phyloP scores from a whole-genome alignment of 1,284 basidiomycete species.

The Cryptococcus amylolentus region DNA sequence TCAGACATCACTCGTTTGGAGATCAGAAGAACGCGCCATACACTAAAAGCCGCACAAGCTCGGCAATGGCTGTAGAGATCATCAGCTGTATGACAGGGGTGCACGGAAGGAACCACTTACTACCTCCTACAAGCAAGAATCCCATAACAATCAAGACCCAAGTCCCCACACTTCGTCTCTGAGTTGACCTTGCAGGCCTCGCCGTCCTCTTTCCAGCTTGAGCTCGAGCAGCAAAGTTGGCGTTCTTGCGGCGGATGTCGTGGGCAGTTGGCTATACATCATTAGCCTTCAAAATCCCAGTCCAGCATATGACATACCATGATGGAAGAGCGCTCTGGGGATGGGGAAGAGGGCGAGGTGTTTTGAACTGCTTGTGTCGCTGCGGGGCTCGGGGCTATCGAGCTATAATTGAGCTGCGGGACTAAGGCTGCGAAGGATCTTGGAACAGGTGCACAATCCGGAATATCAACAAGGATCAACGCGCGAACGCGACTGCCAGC shows the following conservation, averaged over 20 bases:
- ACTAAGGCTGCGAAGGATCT: too few species aligned
- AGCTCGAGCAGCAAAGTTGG: constrained; percentile 42
- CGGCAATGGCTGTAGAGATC: constrained; percentile 33
- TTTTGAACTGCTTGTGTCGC: too few species aligned
- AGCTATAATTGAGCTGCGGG: too few species aligned
- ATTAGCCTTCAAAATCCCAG: too few species aligned
- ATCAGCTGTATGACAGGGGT: constrained; percentile 1
- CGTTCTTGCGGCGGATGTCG: constrained; percentile 47
- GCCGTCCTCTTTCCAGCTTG: constrained; percentile 41
- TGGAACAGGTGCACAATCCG: too few species aligned
- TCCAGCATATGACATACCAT: too few species aligned
- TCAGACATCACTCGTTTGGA: neutral
- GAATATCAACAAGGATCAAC: too few species aligned
- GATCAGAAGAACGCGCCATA: constrained; percentile 20
- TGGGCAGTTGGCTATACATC: constrained; percentile 36
- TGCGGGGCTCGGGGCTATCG: too few species aligned
- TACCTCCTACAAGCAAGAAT: constrained; percentile 42
- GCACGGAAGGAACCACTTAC: constrained; percentile 26
- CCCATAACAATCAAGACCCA: constrained; percentile 43
- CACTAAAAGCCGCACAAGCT: constrained; percentile 38
- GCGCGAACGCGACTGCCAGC: too few species aligned
- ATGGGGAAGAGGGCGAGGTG: too few species aligned
- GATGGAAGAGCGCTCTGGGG: too few species aligned
- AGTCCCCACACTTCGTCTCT: constrained; percentile 27
- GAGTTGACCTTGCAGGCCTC: constrained; percentile 31